Evolutionary conservation across 1,284 basidiomycete genomes (phyloP).

Genomic region (Marasmius fiardii): DNA sequence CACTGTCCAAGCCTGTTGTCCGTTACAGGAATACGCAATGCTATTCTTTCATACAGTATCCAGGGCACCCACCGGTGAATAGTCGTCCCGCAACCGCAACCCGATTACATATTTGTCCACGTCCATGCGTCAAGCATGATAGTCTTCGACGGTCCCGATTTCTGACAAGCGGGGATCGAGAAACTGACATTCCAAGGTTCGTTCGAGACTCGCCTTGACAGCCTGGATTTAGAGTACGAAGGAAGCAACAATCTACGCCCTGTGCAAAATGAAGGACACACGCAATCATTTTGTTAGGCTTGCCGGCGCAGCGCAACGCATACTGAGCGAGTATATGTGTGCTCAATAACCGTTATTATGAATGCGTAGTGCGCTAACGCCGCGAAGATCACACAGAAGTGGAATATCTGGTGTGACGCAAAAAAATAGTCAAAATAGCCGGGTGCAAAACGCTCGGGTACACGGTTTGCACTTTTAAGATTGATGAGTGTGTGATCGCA

Average conservation of each 20-base stretch:
- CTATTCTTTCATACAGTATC: no score
- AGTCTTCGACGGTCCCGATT: not conserved
- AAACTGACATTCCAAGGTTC: not conserved
- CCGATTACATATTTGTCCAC: no score
- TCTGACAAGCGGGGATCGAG: not conserved
- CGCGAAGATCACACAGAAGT: slow-evolving; percentile 76
- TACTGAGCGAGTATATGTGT: slow-evolving; percentile 40
- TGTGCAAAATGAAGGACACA: not conserved
- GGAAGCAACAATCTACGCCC: no score
- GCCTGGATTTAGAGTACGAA: no score
- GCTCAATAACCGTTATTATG: slow-evolving; percentile 51
- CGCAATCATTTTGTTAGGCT: not conserved
- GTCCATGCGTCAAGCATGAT: no score
- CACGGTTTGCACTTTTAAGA: slow-evolving; percentile 67
- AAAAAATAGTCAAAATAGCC: slow-evolving; percentile 82
- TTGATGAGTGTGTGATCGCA: slow-evolving; percentile 17
- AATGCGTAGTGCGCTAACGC: slow-evolving; percentile 73
- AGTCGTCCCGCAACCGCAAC: no score
- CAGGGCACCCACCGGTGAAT: no score
- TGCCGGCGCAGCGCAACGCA: slow-evolving; percentile 1
- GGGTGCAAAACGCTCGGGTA: slow-evolving; percentile 78
- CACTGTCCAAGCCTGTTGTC: not conserved
- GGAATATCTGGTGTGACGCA: slow-evolving; percentile 87
- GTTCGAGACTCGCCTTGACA: no score
- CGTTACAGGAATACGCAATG: no score